Evolutionary conservation across 192 early-diverging fungal genomes (phyloP).

Genomic region (Nowakowskiella sp.): DNA sequence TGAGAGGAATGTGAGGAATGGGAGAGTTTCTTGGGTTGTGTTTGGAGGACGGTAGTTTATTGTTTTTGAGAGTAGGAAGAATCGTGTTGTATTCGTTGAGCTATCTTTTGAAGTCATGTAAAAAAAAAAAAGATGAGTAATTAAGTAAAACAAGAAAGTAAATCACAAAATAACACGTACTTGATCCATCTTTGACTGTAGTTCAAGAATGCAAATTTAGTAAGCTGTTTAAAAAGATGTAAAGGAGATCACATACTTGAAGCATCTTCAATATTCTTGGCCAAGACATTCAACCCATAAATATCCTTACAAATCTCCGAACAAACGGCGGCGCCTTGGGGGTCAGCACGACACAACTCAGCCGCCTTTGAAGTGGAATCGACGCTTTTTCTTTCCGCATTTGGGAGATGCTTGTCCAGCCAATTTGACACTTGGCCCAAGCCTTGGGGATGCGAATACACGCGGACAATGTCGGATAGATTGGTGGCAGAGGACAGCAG

Average conservation of each 20-base stretch:
- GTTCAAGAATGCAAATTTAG: too few relatives aligned
- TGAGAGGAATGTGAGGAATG: conserved; percentile 72
- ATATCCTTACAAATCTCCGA: conserved; percentile 68
- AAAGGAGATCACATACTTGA: conserved; percentile 34
- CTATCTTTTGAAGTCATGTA: not conserved
- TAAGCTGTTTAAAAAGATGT: not conserved
- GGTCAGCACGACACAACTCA: conserved; percentile 70
- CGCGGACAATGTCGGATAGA: not conserved
- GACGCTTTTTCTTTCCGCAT: conserved; percentile 64
- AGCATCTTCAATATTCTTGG: conserved; percentile 68
- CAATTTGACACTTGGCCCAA: conserved; percentile 76
- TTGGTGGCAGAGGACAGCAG: conserved; percentile 53
- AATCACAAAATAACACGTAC: too few relatives aligned
- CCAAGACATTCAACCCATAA: conserved; percentile 70
- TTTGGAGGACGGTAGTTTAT: conserved; percentile 52
- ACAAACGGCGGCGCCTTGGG: conserved; percentile 72
- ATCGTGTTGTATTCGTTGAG: conserved; percentile 82
- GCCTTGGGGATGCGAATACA: conserved; percentile 35
- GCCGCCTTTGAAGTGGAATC: conserved; percentile 82
- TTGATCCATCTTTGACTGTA: too few relatives aligned
- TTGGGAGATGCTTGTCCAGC: conserved; percentile 62
- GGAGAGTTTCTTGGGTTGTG: not conserved
- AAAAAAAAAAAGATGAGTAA: not conserved
- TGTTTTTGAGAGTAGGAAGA: conserved; percentile 75
- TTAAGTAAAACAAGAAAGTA: too few relatives aligned